Conservation (phyloP, 2,329 filamentous ascomycete genomes). For the Penicillium sp. region DNA sequence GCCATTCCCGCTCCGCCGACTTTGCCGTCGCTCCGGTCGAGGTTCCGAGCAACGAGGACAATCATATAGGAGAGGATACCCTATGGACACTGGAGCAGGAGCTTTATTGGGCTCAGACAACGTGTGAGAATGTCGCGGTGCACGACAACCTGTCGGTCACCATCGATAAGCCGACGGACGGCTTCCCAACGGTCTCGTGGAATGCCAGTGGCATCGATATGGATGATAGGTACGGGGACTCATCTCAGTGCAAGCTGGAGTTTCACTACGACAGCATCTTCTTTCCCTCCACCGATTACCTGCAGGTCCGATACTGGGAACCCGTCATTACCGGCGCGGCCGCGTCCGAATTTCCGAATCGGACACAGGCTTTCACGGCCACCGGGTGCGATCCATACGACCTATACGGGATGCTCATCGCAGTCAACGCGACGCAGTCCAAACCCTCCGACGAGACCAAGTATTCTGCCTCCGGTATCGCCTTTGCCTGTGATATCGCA, state of each 20-base stretch:
- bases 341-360: conserved; percentile 7
- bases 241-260: conserved; percentile 23
- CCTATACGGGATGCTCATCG: conserved; percentile 33
- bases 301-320: conserved; percentile 36
- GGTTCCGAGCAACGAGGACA: conserved; percentile 19
- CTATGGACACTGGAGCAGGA: conserved; percentile 34
- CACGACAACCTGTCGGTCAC: conserved; percentile 21
- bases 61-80: conserved; percentile 19
- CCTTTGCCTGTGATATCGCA: conserved; percentile 32
- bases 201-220: conserved; percentile 26
- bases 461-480: conserved; percentile 25
- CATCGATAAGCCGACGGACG: conserved; percentile 16
- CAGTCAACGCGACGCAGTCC: conserved; percentile 24
- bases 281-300: conserved; percentile 27
- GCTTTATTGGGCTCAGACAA: conserved; percentile 30
- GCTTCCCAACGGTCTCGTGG: conserved; percentile 25
- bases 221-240: conserved; percentile 10
- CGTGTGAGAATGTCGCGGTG: conserved; percentile 22
- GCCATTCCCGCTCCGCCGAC: conserved; percentile 24
- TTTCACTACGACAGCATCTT: conserved; percentile 31
- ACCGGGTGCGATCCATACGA: conserved; percentile 30
- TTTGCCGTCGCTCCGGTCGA: conserved; percentile 33
- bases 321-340: conserved; percentile 20
- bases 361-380: conserved; percentile 22
- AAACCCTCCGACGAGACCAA: conserved; percentile 3